Percentiles rank a stretch among this genome's conserved stretches.
phyloP scores from a whole-genome alignment of 2,329 filamentous ascomycete genomes.

The Apiospora sp. region DNA sequence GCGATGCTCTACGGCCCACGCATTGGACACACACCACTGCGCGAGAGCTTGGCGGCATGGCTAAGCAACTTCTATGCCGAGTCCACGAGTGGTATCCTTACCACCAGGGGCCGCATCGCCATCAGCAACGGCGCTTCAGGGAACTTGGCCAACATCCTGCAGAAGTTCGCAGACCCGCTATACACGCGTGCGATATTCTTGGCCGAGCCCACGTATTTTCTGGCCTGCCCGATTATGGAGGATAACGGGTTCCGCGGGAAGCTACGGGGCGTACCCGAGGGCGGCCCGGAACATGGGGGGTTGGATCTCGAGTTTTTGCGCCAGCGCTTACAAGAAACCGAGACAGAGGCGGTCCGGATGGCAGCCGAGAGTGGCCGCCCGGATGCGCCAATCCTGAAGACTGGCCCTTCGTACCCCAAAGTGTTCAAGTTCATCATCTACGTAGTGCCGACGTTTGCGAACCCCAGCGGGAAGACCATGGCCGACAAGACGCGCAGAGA shows the following conservation, averaged over 20 bases:
- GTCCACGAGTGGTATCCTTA: conserved; percentile 41
- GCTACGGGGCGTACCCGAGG: conserved; percentile 68
- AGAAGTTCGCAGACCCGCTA: conserved; percentile 69
- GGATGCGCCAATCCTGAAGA: conserved; percentile 50
- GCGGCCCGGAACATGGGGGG: conserved; percentile 57
- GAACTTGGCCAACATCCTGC: conserved; percentile 68
- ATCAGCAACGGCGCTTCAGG: conserved; percentile 73
- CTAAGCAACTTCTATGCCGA: conserved; percentile 62
- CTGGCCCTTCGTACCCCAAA: conserved; percentile 55
- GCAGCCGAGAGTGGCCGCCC: background rate
- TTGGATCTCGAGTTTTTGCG: conserved; percentile 64
- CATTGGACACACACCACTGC: conserved; percentile 61
- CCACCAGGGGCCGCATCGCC: conserved; percentile 61
- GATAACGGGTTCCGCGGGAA: conserved; percentile 68
- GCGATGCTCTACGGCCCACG: conserved; percentile 71
- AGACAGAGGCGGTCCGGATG: conserved; percentile 25
- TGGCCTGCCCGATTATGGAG: conserved; percentile 71
- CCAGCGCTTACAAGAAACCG: conserved; percentile 48
- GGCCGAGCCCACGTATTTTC: conserved; percentile 71
- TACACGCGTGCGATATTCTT: conserved; percentile 72
- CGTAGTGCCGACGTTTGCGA: conserved; percentile 73
- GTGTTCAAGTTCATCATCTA: conserved; percentile 64
- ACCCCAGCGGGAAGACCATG: conserved; percentile 73
- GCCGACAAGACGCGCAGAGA: conserved; percentile 61
- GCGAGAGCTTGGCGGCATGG: conserved; percentile 66